Evolutionary conservation across 2,329 filamentous ascomycete species (phyloP).

Genomic region (Paecilomyces dactylethromorphus): DNA sequence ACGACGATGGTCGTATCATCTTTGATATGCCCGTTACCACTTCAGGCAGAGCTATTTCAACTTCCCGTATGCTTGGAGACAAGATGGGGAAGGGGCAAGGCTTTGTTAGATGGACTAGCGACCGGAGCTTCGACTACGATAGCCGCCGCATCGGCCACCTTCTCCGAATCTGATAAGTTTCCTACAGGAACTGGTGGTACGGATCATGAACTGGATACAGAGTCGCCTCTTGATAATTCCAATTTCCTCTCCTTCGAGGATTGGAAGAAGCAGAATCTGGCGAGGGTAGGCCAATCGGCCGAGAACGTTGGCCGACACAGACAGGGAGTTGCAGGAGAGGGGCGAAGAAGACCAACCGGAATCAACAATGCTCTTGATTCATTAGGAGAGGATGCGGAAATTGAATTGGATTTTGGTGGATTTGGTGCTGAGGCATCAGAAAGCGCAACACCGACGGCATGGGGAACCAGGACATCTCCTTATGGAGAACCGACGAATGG

Average conservation of each 20-base stretch:
- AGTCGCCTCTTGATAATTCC: constrained; percentile 63
- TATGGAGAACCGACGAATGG: constrained; percentile 24
- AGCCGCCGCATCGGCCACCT: constrained; percentile 2
- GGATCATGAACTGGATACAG: constrained; percentile 50
- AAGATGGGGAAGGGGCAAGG: constrained; percentile 7
- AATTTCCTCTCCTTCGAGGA: constrained; percentile 96
- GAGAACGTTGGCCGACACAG: constrained; percentile 57
- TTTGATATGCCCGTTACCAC: constrained; percentile 14
- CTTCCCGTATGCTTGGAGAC: constrained; percentile 21
- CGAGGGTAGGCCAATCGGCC: constrained; percentile 72
- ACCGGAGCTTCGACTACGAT: background rate
- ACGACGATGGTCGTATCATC: constrained; percentile 6
- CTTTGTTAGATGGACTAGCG: constrained; percentile 4
- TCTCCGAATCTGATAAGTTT: constrained; percentile 1
- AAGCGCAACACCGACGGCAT: constrained; percentile 23
- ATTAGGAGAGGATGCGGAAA: constrained; percentile 82
- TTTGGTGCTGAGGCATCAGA: constrained; percentile 47
- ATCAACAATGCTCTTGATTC: constrained; percentile 67
- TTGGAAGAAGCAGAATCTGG: constrained; percentile 92
- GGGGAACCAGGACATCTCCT: constrained; percentile 19
- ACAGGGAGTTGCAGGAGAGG: constrained; percentile 44
- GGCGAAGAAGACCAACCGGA: constrained; percentile 44
- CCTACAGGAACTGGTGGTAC: constrained; percentile 10
- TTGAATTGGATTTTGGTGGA: constrained; percentile 64
- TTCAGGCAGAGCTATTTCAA: constrained; percentile 14